A percentile compares a stretch with the other conserved stretches of the same genome.
phyloP scores from a whole-genome alignment of 495 filamentous ascomycete species.

The Xylaria palmicola region DNA sequence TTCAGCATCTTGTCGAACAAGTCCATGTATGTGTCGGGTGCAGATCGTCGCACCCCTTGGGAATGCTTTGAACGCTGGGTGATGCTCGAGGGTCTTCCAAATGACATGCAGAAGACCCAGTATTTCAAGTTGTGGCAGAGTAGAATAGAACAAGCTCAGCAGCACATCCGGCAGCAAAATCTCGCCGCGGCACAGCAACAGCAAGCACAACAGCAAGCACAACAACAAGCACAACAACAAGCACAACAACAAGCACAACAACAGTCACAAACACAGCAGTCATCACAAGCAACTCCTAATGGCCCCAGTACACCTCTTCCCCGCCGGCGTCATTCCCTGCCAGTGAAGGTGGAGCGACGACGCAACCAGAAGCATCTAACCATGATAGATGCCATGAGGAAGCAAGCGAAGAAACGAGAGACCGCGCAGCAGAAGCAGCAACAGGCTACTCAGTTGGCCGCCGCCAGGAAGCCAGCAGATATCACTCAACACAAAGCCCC shows the following conservation, averaged over 20 bases:
- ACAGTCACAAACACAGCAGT: slow-evolving; percentile 48
- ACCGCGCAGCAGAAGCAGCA: slow-evolving; percentile 80
- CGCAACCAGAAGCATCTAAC: slow-evolving; percentile 81
- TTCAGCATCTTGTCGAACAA: slow-evolving; percentile 71
- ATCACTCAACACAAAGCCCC: slow-evolving; percentile 53
- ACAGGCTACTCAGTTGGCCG: slow-evolving; percentile 68
- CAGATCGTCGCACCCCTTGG: slow-evolving; percentile 93
- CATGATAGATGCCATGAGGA: slow-evolving; percentile 91
- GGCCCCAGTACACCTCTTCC: slow-evolving; percentile 57
- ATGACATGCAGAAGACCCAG: slow-evolving; percentile 87
- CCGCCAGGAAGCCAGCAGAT: slow-evolving; percentile 70
- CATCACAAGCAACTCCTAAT: slow-evolving; percentile 54
- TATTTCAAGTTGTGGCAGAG: slow-evolving; percentile 87
- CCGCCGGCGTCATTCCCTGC: slow-evolving; percentile 63
- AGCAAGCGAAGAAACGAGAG: slow-evolving; percentile 91
- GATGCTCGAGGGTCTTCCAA: slow-evolving; percentile 79
- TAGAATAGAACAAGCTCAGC: slow-evolving; percentile 76
- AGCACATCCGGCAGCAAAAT: slow-evolving; percentile 58
- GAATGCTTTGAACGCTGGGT: slow-evolving; percentile 98
- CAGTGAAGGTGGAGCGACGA: slow-evolving; percentile 78
- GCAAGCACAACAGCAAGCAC: slow-evolving; percentile 30
- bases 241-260: slow-evolving; percentile 50
- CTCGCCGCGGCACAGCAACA: slow-evolving; percentile 53
- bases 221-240: slow-evolving; percentile 56
- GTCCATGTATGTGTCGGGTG: slow-evolving; percentile 73